Conservation (phyloP, 2,329 filamentous ascomycete genomes). For the Leptographium procerum region DNA sequence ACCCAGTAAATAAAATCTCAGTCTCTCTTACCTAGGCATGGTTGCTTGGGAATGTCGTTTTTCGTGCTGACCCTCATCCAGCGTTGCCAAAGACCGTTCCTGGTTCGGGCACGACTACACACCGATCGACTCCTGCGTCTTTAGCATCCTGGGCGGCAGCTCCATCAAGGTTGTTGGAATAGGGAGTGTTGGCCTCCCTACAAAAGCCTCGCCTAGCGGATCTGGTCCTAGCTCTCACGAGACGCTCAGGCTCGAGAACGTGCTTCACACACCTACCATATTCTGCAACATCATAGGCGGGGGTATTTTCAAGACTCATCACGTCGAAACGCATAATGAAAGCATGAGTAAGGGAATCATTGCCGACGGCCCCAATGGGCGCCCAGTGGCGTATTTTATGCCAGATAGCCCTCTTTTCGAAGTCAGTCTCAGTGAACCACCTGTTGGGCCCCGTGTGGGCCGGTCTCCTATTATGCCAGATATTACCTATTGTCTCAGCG, state of each 20-base stretch:
- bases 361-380: neutral
- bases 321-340: neutral
- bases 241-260: neutral
- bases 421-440: neutral
- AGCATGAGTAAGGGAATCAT: neutral
- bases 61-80: neutral
- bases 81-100: neutral
- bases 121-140: neutral
- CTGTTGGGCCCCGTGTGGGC: neutral
- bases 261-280: neutral
- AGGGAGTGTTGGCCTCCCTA: neutral
- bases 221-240: neutral
- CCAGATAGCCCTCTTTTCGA: neutral
- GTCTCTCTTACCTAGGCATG: neutral
- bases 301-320: neutral
- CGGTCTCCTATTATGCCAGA: neutral
- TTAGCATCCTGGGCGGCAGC: neutral
- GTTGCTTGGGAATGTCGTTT: neutral
- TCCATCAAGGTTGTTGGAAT: neutral
- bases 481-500: neutral
- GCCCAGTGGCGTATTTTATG: neutral
- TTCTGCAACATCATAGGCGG: neutral
- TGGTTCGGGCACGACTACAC: neutral
- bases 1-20: neutral
- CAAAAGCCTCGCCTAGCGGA: neutral